Conservation (phyloP, 2,329 filamentous ascomycete species). For the Exophiala aquamarina region DNA sequence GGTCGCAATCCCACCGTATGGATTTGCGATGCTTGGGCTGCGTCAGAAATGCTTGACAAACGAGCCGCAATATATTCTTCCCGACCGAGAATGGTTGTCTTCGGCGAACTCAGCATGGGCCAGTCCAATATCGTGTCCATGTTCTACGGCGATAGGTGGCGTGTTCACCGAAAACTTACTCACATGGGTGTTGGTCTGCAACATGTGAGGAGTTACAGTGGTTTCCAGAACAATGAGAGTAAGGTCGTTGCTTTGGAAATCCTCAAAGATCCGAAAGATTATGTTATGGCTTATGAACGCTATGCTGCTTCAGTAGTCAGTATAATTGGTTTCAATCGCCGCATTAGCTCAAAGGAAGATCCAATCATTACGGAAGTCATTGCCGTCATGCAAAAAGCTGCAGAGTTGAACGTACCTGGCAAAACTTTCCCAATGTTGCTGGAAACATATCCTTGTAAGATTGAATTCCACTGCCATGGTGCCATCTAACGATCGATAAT, state of each 20-base stretch:
- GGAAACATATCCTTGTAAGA: slow-evolving; percentile 41
- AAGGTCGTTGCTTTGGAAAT: slow-evolving; percentile 50
- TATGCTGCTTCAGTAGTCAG: slow-evolving; percentile 44
- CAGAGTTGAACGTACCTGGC: slow-evolving; percentile 21
- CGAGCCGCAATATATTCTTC: slow-evolving; percentile 34
- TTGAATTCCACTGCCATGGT: slow-evolving; percentile 7
- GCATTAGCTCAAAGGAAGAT: slow-evolving; percentile 47
- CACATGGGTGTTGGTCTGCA: slow-evolving; percentile 56
- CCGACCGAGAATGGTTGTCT: slow-evolving; percentile 32
- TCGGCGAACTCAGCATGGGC: slow-evolving; percentile 34
- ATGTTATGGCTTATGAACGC: slow-evolving; percentile 40
- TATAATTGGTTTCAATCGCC: slow-evolving; percentile 40
- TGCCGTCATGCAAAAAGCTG: slow-evolving; percentile 18
- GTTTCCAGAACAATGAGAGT: slow-evolving; percentile 60
- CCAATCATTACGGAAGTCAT: slow-evolving; percentile 41
- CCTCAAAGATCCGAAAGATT: slow-evolving; percentile 34
- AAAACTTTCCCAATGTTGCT: slow-evolving; percentile 38
- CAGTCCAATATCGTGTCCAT: slow-evolving; percentile 48
- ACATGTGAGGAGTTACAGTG: slow-evolving; percentile 53
- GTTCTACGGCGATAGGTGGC: slow-evolving; percentile 37
- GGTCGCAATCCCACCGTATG: slow-evolving; percentile 39
- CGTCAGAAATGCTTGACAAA: slow-evolving; percentile 35
- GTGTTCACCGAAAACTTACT: slow-evolving; percentile 46
- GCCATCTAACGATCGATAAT: slow-evolving; percentile 38
- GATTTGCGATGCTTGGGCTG: slow-evolving; percentile 34